These are phyloP conservation scores for Tetracentron sinense DNA, from an alignment of 164 flowering plant genomes.

Conservation along the genomic window DNA sequence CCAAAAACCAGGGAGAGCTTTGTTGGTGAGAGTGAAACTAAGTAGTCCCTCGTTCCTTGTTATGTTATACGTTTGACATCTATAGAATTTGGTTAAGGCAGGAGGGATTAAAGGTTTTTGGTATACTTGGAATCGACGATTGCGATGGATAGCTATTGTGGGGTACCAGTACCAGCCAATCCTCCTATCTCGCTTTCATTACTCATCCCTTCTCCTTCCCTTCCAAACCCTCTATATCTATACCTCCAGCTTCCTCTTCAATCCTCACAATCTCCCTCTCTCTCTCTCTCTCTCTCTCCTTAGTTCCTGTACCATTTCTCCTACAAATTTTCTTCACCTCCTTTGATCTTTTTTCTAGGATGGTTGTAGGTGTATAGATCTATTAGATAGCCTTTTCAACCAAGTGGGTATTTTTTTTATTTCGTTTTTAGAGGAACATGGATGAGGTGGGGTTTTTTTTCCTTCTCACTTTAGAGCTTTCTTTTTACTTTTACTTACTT, in stretches of 20 bases:
- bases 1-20: too few relatives aligned
- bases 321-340: too few relatives aligned
- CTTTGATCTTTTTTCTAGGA: too few relatives aligned
- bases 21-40: too few relatives aligned
- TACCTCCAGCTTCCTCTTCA: slow-evolving; percentile 6
- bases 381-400: slow-evolving; percentile 6
- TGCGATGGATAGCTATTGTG: slow-evolving; percentile 59
- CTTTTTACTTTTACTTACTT: slow-evolving; percentile 14
- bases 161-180: slow-evolving; percentile 37
- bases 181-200: slow-evolving; percentile 24
- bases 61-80: slow-evolving; percentile 16
- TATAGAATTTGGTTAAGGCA: slow-evolving; percentile 23
- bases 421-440: slow-evolving; percentile 4
- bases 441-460: slow-evolving; percentile 8
- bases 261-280: slow-evolving; percentile 7
- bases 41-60: too few relatives aligned
- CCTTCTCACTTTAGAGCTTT: slow-evolving; percentile 2
- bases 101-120: slow-evolving; percentile 28
- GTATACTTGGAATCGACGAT: slow-evolving; percentile 41
- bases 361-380: neutral
- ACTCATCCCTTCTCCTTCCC: slow-evolving; percentile 11
- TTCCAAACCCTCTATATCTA: slow-evolving; percentile 15
- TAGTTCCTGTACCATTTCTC: too few relatives aligned
- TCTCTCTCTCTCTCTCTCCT: too few relatives aligned
- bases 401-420: slow-evolving; percentile 21